Percentiles rank a stretch among this genome's conserved stretches.
These are phyloP conservation scores for Paramyrothecium sp. DNA, from an alignment of 2,329 filamentous ascomycete genomes.

Conservation along the genomic window DNA sequence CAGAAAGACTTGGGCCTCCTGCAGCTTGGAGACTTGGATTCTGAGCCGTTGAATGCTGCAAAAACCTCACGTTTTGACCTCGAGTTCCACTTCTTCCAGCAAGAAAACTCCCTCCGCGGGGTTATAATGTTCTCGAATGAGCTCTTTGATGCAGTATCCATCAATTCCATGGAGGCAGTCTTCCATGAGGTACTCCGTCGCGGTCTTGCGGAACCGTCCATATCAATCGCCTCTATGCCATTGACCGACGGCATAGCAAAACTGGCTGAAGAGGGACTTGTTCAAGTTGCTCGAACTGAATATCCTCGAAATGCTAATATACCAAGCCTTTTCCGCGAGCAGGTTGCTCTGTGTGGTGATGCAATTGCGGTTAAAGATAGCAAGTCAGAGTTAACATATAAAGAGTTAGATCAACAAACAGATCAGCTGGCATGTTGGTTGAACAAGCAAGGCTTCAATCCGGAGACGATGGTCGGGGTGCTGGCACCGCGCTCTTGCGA, in stretches of 20 bases:
- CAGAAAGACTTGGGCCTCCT: conserved; percentile 16
- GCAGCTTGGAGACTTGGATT: conserved; percentile 7
- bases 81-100: conserved; percentile 18
- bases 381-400: conserved; percentile 25
- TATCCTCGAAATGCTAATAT: conserved; percentile 11
- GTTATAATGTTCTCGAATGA: conserved; percentile 12
- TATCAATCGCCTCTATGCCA: conserved; percentile 2
- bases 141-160: conserved; percentile 12
- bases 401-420: conserved; percentile 27
- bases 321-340: conserved; percentile 6
- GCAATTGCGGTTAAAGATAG: conserved; percentile 9
- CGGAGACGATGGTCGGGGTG: conserved; percentile 17
- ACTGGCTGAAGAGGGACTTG: conserved; percentile 12
- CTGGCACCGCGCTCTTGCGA: conserved; percentile 13
- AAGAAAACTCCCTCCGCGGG: conserved; percentile 5
- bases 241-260: background rate
- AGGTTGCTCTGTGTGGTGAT: conserved; percentile 3
- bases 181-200: conserved; percentile 13
- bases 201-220: conserved; percentile 9
- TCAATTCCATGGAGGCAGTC: conserved; percentile 11
- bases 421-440: conserved; percentile 26
- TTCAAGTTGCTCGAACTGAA: conserved; percentile 8
- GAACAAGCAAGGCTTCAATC: background rate
- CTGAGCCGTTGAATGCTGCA: conserved; percentile 4
- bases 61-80: conserved; percentile 13